Percentiles rank a stretch among this genome's conserved stretches.
These are phyloP conservation scores for Puccinia polysora DNA, from an alignment of 1,284 basidiomycete species.

Conservation along the genomic window DNA sequence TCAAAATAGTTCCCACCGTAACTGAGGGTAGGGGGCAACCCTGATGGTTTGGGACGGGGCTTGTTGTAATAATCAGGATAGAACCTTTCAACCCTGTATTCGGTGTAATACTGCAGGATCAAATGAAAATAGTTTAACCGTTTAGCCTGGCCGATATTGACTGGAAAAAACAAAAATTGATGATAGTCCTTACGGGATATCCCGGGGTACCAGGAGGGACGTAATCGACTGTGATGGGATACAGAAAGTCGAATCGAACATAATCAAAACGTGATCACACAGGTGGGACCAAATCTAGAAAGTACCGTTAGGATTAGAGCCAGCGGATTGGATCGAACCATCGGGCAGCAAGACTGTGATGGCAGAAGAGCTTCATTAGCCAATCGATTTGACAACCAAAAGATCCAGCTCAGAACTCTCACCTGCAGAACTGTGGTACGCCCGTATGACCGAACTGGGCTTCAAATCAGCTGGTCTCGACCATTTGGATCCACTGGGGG, in stretches of 20 bases:
- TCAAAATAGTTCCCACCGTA: constrained; percentile 83
- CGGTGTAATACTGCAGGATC: constrained; percentile 68
- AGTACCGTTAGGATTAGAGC: constrained; percentile 80
- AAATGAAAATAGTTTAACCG: neutral
- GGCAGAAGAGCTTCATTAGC: constrained; percentile 18
- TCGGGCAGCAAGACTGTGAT: constrained; percentile 79
- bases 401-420: neutral
- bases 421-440: constrained; percentile 80
- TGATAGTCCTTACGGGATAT: constrained; percentile 45
- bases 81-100: constrained; percentile 80
- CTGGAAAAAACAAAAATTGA: neutral
- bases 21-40: constrained; percentile 66
- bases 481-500: constrained; percentile 29
- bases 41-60: constrained; percentile 66
- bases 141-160: neutral
- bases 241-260: neutral
- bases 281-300: constrained; percentile 23
- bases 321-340: constrained; percentile 77
- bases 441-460: constrained; percentile 64
- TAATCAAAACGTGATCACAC: neutral
- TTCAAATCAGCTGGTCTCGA: constrained; percentile 30
- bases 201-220: constrained; percentile 48
- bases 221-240: neutral
- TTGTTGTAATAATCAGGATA: constrained; percentile 60
- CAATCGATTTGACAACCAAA: neutral